Percentiles rank a stretch among this genome's conserved stretches.
Evolutionary conservation across 768 basidiomycete species (phyloP).

Genomic region (Amanita molliuscula): DNA sequence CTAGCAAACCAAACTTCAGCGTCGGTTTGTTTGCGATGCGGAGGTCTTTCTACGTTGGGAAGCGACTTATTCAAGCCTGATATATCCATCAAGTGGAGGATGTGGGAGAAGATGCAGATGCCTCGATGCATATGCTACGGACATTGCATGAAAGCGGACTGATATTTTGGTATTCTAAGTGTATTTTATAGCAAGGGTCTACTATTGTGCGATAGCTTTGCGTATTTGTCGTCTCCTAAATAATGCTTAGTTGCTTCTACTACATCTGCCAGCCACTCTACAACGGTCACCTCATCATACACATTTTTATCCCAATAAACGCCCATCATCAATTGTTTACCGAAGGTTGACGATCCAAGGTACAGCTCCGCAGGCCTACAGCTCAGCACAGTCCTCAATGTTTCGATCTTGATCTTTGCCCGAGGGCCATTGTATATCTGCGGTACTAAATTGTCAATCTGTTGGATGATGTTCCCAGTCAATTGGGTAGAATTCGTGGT

Average conservation of each 20-base stretch:
- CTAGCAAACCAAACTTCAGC: slow-evolving; percentile 28
- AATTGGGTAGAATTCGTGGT: neutral
- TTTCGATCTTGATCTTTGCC: slow-evolving; percentile 3
- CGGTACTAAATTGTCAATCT: slow-evolving; percentile 6
- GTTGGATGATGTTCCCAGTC: neutral
- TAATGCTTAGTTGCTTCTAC: slow-evolving; percentile 21
- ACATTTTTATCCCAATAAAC: slow-evolving; percentile 35
- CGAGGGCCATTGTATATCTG: neutral
- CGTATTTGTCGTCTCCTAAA: slow-evolving; percentile 12
- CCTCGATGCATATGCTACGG: slow-evolving; percentile 65
- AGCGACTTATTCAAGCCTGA: slow-evolving; percentile 17
- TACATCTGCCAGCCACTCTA: slow-evolving; percentile 40
- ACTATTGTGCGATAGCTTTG: neutral
- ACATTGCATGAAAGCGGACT: slow-evolving; percentile 22
- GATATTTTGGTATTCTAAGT: neutral
- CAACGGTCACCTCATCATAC: slow-evolving; percentile 27
- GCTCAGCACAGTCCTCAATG: slow-evolving; percentile 11
- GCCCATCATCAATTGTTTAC: slow-evolving; percentile 21
- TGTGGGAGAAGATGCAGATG: slow-evolving; percentile 58
- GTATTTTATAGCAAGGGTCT: neutral
- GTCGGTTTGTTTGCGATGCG: slow-evolving; percentile 53
- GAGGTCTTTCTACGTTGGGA: slow-evolving; percentile 40
- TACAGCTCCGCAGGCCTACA: slow-evolving; percentile 22
- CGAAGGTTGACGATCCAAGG: slow-evolving; percentile 18
- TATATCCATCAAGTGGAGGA: slow-evolving; percentile 35